Evolutionary conservation across 208 protist species (phyloP), one percentile per base, ranked within the genome.

Genomic region (Tritrichomonas musculus): DNA sequence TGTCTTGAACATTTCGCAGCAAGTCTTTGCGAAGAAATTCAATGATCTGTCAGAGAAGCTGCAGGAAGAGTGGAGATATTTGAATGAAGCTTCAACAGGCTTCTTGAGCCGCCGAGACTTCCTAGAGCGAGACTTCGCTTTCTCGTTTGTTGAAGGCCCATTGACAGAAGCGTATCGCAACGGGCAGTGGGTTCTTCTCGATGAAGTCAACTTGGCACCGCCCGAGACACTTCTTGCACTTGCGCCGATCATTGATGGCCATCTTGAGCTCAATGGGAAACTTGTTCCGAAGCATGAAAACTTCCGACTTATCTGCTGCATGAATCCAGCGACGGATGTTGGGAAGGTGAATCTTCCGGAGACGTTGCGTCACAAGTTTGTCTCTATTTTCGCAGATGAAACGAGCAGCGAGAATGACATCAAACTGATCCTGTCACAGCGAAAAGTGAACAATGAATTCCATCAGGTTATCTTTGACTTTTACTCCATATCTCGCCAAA

Each of bases 281-380:
- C 41, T 77, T 47, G 93, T 99, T n/a, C 44, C 47, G 82, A 94
- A 96, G 47, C 98, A 99, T 95, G 97, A 97, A 33, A 97, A 99
- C 94, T 99, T 99, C 95, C 97, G 97, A 88, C 95, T 99, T 0
- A 99, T 99, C 95, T 99, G 98, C 14, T 99, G 98, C 95, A 99
- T 99, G 99, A 99, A 99, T 95, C 99, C 98, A 33, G 95, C 98
- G 20, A 99, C 98, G 11, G 99, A 99, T 95, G 97, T 99, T 44
- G 99, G 99, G 57, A 99, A 99, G 95, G 99, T 98, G 94, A 98
- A 99, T 72, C 96, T 99, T 55, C 97, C 98, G 22, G 88, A 88
- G 57, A 88, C 77, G 57, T 57, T 88, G 39, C 53, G n/a, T 11
- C 77, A 88, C 39, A 88, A 88, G 39, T 88, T 88, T 39, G 47